phyloP scores from a whole-genome alignment of 331 rosid species.

The Spiraea crenata region DNA sequence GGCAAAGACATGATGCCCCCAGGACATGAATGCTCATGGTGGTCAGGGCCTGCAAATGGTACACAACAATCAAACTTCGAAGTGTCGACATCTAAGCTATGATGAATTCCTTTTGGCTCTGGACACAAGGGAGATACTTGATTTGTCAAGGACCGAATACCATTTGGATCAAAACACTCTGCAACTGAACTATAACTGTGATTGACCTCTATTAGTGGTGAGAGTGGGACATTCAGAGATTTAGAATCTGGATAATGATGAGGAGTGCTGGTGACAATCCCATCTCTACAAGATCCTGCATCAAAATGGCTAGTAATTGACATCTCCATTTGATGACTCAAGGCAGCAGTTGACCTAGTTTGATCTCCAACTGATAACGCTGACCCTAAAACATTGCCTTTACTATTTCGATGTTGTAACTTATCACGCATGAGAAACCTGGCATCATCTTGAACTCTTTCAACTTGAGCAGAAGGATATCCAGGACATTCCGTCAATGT shows the following conservation, averaged over 20 bases:
- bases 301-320: slow-evolving; percentile 19
- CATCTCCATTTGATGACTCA: slow-evolving; percentile 16
- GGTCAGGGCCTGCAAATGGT: slow-evolving; percentile 8
- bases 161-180: slow-evolving; percentile 20
- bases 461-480: not conserved
- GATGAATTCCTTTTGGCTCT: slow-evolving; percentile 19
- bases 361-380: slow-evolving; percentile 24
- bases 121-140: slow-evolving; percentile 21
- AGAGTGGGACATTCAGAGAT: slow-evolving; percentile 14
- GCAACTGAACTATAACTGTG: slow-evolving; percentile 19
- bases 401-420: slow-evolving; percentile 22
- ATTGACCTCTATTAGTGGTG: slow-evolving; percentile 16
- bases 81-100: slow-evolving; percentile 10
- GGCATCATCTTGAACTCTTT: slow-evolving; percentile 13
- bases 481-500: not conserved
- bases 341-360: slow-evolving; percentile 26
- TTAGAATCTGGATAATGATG: slow-evolving; percentile 30
- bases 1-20: slow-evolving; percentile 23
- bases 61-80: slow-evolving; percentile 22
- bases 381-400: slow-evolving; percentile 2
- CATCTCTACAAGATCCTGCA: slow-evolving; percentile 30
- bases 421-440: slow-evolving; percentile 17
- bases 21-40: not conserved
- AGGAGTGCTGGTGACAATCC: slow-evolving; percentile 9
- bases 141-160: slow-evolving; percentile 27